Percentiles rank a stretch among this genome's conserved stretches.
Evolutionary conservation across 306 rosid genomes (phyloP).

Genomic region (Bauhinia variegata): DNA sequence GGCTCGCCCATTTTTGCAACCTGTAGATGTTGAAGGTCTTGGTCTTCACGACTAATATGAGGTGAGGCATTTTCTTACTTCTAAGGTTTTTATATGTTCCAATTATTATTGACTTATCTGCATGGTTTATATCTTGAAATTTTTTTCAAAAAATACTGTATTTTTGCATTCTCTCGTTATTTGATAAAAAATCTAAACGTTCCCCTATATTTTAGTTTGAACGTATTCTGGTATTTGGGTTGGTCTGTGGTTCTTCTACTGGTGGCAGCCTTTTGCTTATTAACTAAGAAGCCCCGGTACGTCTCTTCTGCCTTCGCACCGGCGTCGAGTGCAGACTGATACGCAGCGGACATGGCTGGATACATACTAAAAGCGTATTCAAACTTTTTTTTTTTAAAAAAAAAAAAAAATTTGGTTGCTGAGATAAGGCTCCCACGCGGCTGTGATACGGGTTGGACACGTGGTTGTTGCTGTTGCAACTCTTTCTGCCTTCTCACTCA

Average conservation of each 20-base stretch:
- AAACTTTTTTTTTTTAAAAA: too few relatives aligned
- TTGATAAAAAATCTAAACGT: neutral
- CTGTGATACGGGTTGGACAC: too few relatives aligned
- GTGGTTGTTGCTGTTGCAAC: too few relatives aligned
- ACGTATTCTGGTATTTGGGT: neutral
- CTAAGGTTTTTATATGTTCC: neutral
- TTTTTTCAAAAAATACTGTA: slow-evolving; percentile 7
- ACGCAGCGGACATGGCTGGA: too few relatives aligned
- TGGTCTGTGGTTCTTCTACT: slow-evolving; percentile 17
- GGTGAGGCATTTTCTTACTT: slow-evolving; percentile 44
- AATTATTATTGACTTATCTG: slow-evolving; percentile 8
- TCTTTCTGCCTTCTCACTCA: too few relatives aligned
- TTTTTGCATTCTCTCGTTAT: neutral
- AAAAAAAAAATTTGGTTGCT: too few relatives aligned
- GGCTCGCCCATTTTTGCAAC: slow-evolving; percentile 83
- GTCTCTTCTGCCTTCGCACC: too few relatives aligned
- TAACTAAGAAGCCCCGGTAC: too few relatives aligned
- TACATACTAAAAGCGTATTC: too few relatives aligned
- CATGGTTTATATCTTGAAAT: neutral
- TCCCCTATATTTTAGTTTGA: too few relatives aligned
- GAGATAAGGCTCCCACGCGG: too few relatives aligned
- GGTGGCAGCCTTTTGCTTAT: neutral
- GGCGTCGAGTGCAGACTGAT: too few relatives aligned
- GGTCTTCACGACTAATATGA: slow-evolving; percentile 71
- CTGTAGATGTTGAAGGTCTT: slow-evolving; percentile 90